Base-by-base conservation (phyloP, 2,329 filamentous ascomycete genomes). In the Calonectria naviculata region DNA sequence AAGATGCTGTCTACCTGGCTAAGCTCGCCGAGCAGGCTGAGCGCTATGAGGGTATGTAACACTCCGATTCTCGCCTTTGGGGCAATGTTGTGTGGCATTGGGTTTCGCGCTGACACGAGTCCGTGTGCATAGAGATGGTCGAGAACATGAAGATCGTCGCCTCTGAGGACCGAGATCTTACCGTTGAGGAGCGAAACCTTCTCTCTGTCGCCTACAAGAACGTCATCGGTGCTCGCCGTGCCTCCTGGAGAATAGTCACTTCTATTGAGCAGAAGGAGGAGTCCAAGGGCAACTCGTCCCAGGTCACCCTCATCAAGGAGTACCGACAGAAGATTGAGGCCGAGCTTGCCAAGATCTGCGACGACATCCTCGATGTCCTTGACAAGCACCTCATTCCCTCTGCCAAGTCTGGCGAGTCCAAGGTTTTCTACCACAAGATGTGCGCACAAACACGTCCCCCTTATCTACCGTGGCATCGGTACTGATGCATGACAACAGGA, bases 401-500 rank as follows among this genome's bases (percentile, higher is more conserved):
- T 87, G 96, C 96, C 83, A 93, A 96, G 87, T 93, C 94, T 78
- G 96, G 96, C 88, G 96, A 98, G 91, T 98, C 95, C 85, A 98
- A 98, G 93, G 96, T 98, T 84, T 98, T 98, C 88, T 98, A 98
- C 90, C 95, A 98, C 93, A 98, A 98, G 93, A 98, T 98, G 96
- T 98, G 88, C 81, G 94, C 70, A 56, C 52, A 49, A 73, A 64
- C 65, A 31, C 13, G 38, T 29, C 63, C 34, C 46, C 19, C 46
- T 44, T 61, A 54, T 41, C 29, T 65, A 49, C 8, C 38, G 10
- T 5, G 58, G 13, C 19, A 13, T 34, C 19, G 56, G 56, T 62
- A 38, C 47, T 71, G 49, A 70, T 52, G 54, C 52, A 12, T 64
- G 61, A 74, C 41, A 68, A 82, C 79, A 97, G 95, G 95, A 97